These are phyloP conservation scores for Phytopythium boreale DNA, from an alignment of 352 stramenopile species.

Conservation along the genomic window DNA sequence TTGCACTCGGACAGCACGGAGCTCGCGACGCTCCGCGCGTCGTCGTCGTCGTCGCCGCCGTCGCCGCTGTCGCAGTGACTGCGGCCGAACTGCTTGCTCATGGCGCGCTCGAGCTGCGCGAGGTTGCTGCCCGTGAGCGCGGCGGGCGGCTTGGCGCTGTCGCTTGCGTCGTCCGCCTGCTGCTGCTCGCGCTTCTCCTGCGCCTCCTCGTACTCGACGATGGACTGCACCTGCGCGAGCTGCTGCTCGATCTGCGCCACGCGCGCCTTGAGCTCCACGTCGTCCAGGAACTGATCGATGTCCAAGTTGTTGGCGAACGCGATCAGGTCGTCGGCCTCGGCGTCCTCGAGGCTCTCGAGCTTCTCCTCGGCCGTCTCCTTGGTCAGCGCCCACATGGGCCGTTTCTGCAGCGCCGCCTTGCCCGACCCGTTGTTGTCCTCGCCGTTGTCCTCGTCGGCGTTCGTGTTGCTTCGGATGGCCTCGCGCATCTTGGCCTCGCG, in stretches of 20 bases:
- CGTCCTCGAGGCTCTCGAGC: constrained; percentile 62
- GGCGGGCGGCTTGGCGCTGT: constrained; percentile 31
- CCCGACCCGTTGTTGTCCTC: constrained; percentile 18
- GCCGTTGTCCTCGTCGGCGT: constrained; percentile 12
- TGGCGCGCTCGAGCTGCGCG: constrained; percentile 30
- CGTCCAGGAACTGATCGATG: constrained; percentile 94
- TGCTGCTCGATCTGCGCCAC: constrained; percentile 89
- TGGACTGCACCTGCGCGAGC: constrained; percentile 85
- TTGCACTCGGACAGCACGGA: constrained; percentile 85
- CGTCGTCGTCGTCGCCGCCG: constrained; percentile 47
- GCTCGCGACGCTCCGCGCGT: constrained; percentile 61
- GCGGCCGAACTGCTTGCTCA: constrained; percentile 16
- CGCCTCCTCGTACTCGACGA: constrained; percentile 73
- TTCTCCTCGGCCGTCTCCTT: constrained; percentile 83
- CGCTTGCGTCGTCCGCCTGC: constrained; percentile 57
- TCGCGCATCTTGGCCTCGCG: constrained; percentile 78
- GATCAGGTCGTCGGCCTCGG: constrained; percentile 90
- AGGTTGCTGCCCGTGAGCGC: constrained; percentile 56
- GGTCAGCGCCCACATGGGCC: constrained; percentile 91
- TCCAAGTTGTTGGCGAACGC: constrained; percentile 93
- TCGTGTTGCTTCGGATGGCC: constrained; percentile 41
- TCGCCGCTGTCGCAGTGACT: constrained; percentile 12
- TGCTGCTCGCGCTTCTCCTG: constrained; percentile 86
- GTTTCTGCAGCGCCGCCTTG: constrained; percentile 25
- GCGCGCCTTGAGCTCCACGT: constrained; percentile 84